A percentile compares a stretch with the other conserved stretches of the same genome.
Conservation (phyloP, 192 early-diverging fungal genomes). For the Coemansia javaensis region DNA sequence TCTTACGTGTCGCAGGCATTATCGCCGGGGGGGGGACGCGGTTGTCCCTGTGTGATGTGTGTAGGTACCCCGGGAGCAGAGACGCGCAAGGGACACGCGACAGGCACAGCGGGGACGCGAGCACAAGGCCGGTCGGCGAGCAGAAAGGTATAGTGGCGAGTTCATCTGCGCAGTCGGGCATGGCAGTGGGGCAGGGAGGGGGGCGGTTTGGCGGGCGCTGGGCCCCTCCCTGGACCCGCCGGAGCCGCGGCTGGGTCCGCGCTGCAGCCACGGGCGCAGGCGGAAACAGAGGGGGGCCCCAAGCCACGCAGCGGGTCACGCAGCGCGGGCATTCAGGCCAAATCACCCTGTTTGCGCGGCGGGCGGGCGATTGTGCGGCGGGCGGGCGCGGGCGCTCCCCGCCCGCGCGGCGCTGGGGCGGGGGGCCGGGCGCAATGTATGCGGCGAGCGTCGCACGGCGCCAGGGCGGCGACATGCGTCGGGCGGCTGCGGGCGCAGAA, state of each 20-base stretch:
- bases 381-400: too few relatives aligned
- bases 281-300: constrained; percentile 19
- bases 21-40: background rate
- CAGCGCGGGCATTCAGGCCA: constrained; percentile 3
- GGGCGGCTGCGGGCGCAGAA: constrained; percentile 2
- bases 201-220: too few relatives aligned
- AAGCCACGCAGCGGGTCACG: constrained; percentile 32
- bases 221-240: background rate
- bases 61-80: too few relatives aligned
- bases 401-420: too few relatives aligned
- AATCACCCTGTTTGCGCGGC: constrained; percentile 3
- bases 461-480: too few relatives aligned
- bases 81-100: constrained; percentile 4
- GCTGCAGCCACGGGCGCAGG: background rate
- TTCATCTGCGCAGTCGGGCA: background rate
- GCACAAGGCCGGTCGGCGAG: background rate
- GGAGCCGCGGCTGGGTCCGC: background rate
- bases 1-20: constrained; percentile 2
- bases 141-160: background rate
- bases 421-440: too few relatives aligned
- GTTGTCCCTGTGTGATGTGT: background rate
- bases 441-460: too few relatives aligned
- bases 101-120: constrained; percentile 1
- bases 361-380: constrained; percentile 6
- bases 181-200: too few relatives aligned